A percentile compares a stretch with the other conserved stretches of the same genome.
phyloP scores from a whole-genome alignment of 345 rosid species.

The Gossypium stocksii region DNA sequence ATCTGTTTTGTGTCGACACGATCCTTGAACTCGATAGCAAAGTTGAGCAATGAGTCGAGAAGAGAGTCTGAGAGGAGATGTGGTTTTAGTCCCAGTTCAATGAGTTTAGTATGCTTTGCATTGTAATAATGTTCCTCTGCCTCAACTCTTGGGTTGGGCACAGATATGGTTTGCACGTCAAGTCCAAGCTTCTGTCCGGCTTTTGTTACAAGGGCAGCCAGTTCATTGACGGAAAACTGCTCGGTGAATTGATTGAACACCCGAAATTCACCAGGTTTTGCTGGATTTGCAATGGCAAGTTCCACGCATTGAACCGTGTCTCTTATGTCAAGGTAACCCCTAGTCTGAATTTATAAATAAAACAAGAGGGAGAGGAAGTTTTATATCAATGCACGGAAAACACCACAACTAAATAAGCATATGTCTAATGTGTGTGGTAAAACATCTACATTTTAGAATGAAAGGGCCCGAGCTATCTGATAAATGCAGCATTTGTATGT shows the following conservation, averaged over 20 bases:
- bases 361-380: not conserved
- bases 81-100: conserved; percentile 88
- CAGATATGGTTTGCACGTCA: conserved; percentile 60
- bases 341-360: conserved; percentile 50
- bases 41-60: conserved; percentile 87
- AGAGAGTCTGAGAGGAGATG: conserved; percentile 90
- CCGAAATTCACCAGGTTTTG: conserved; percentile 76
- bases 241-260: conserved; percentile 95
- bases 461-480: not conserved
- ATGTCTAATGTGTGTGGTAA: not conserved
- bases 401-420: not conserved
- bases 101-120: conserved; percentile 91
- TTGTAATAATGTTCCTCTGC: conserved; percentile 99
- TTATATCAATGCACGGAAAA: not conserved
- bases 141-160: conserved; percentile 96
- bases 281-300: conserved; percentile 90
- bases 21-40: conserved; percentile 68
- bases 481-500: not conserved
- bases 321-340: conserved; percentile 97
- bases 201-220: conserved; percentile 80
- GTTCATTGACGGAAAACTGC: conserved; percentile 89
- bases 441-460: not conserved
- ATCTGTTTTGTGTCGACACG: conserved; percentile 85
- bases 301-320: conserved; percentile 95
- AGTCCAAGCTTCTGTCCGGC: conserved; percentile 84